Base-by-base conservation (phyloP, 108 stramenopile genomes). In the Fragilaria crotonensis region DNA sequence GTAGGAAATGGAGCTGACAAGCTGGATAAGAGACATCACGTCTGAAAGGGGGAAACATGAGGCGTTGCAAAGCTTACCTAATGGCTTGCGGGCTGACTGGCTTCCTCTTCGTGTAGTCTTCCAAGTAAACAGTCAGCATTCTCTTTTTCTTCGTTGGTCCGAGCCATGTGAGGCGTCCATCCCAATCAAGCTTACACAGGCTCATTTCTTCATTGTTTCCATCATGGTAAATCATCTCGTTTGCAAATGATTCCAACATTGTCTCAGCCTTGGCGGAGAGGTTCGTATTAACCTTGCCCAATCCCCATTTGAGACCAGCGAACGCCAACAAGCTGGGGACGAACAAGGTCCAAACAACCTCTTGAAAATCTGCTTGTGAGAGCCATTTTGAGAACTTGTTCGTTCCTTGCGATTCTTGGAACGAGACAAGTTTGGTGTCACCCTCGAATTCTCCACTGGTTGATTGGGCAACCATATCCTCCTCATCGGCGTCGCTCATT, bases 141-240 rank as follows among this genome's bases (percentile, higher is more conserved):
- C 48, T 47, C n/a, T 70, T 48, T 29, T 45, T 62, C 52, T 77
- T 67, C 19, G 33, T 45, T 57, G 86, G 60, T 70, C 84, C 59
- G 70, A 85, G 54, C 57, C 46, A 73, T 29, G 79, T 58, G 54
- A 94, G 54, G 55, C 89, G 84, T 61, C 72, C 75, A 47, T 52
- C 78, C 67, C 81, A 89, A 36, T 84, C 81, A 31, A 67, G 59
- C 54, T 71, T 61, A 25, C 83, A 81, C 41, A 82, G 26, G 48
- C 76, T 72, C 87, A 94, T 85, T 62, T 86, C 81, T 59, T 90
- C 85, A 27, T 73, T 75, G 49, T 89, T 78, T 14, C 84, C 86
- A 45, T 81, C 84, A 45, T 90, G 87, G 64, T 87, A 87, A 14
- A 85, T 63, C 73, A 94, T 90, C 64, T 90, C 87, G 14, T 45